Evolutionary conservation across 1,139 yeast genomes (phyloP).

Genomic region (Yamadazyma conglobata): DNA sequence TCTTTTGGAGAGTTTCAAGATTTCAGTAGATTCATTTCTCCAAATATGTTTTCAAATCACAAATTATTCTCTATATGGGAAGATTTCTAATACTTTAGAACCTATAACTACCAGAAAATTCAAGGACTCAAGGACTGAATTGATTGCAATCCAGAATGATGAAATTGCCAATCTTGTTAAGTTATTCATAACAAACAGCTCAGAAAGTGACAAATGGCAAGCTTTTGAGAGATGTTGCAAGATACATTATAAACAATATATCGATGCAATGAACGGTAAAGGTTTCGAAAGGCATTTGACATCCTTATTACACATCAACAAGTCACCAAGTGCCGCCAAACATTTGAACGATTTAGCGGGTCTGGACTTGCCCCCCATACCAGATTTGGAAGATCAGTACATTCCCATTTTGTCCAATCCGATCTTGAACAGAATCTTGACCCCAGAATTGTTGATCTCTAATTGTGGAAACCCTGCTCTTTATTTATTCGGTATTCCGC

Average conservation of each 20-base stretch:
- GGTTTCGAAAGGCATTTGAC: conserved; percentile 73
- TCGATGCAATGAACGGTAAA: conserved; percentile 53
- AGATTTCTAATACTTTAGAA: conserved; percentile 62
- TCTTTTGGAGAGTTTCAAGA: conserved; percentile 46
- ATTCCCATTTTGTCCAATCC: conserved; percentile 62
- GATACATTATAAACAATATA: conserved; percentile 47
- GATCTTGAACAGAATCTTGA: conserved; percentile 40
- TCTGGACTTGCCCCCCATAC: conserved; percentile 29
- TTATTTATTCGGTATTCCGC: conserved; percentile 70
- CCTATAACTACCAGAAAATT: conserved; percentile 72
- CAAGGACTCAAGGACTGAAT: conserved; percentile 64
- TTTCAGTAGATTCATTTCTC: conserved; percentile 63
- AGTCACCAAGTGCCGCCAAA: conserved; percentile 28
- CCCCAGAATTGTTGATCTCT: conserved; percentile 42
- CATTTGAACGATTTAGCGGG: conserved; percentile 44
- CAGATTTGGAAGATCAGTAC: conserved; percentile 15
- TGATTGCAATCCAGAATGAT: conserved; percentile 61
- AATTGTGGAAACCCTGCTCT: conserved; percentile 82
- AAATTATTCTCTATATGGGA: conserved; percentile 71
- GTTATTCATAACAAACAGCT: conserved; percentile 52
- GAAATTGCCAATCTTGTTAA: conserved; percentile 54
- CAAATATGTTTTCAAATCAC: conserved; percentile 70
- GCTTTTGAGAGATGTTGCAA: conserved; percentile 50
- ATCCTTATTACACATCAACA: conserved; percentile 50
- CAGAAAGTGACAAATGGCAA: conserved; percentile 47